phyloP scores from a whole-genome alignment of 345 rosid species.

The Luvunga scandens region DNA sequence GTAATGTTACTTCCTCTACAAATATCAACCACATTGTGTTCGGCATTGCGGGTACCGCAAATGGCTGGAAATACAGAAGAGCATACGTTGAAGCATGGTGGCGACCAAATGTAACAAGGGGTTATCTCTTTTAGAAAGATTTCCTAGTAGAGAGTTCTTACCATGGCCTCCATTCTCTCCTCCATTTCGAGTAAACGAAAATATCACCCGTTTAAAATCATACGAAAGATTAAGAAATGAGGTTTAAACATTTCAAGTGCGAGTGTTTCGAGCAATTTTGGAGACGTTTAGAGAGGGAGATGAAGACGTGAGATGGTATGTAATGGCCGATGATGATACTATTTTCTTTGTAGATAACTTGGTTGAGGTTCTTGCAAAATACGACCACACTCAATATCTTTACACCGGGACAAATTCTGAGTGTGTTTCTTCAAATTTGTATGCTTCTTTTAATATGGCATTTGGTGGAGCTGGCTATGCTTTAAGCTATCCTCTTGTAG shows the following conservation, averaged over 20 bases:
- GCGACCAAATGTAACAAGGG: constrained; percentile 55
- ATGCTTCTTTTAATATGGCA: constrained; percentile 53
- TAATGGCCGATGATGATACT: constrained; percentile 65
- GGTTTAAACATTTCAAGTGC: constrained; percentile 28
- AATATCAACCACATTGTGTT: constrained; percentile 44
- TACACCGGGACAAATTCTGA: constrained; percentile 58
- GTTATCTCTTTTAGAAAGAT: constrained; percentile 56
- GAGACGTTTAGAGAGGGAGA: constrained; percentile 38
- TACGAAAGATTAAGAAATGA: constrained; percentile 16
- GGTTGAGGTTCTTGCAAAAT: constrained; percentile 38
- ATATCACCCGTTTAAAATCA: constrained; percentile 33
- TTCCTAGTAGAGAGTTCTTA: constrained; percentile 26
- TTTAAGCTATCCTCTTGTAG: constrained; percentile 51
- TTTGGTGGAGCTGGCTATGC: constrained; percentile 74
- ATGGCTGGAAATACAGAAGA: constrained; percentile 42
- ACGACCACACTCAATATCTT: constrained; percentile 44
- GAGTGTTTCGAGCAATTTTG: constrained; percentile 42
- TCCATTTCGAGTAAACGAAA: constrained; percentile 44
- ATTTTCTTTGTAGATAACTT: constrained; percentile 47
- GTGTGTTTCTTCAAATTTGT: constrained; percentile 28
- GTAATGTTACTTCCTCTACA: constrained; percentile 24
- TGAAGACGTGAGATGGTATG: constrained; percentile 44
- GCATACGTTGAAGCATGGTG: constrained; percentile 61
- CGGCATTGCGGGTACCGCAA: constrained; percentile 40
- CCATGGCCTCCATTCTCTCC: constrained; percentile 56